Percentiles rank a stretch among this genome's conserved stretches.
Conservation (phyloP, 176 grass and related monocot species). For the Carex kokanica region DNA sequence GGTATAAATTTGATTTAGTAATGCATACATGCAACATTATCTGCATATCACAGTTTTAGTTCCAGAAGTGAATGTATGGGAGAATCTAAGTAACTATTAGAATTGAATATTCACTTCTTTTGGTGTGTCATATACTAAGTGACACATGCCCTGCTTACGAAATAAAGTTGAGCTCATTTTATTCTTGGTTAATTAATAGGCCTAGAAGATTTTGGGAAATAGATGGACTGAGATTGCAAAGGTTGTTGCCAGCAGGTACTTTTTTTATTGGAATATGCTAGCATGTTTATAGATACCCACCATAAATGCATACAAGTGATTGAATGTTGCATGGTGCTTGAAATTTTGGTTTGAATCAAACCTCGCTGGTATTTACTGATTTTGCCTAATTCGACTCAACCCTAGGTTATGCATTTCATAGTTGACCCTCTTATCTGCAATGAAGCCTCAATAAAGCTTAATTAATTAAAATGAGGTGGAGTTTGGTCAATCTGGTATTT, state of each 20-base stretch:
- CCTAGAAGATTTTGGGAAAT: conserved; percentile 89
- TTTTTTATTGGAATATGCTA: conserved; percentile 7
- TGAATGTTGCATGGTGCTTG: not conserved
- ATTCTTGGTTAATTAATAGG: conserved; percentile 40
- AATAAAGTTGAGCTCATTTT: conserved; percentile 9
- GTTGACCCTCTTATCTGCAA: not conserved
- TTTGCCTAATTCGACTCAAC: not conserved
- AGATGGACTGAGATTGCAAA: conserved; percentile 99
- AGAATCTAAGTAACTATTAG: conserved; percentile 6
- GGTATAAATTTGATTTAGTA: conserved; percentile 52
- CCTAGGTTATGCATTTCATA: not conserved
- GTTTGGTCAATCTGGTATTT: no score
- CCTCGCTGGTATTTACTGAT: not conserved
- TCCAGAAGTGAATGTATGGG: not conserved
- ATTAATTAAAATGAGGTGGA: not conserved
- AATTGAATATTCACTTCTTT: not conserved
- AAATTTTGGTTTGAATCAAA: not conserved
- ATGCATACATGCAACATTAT: not conserved
- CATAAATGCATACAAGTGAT: not conserved
- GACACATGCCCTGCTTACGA: not conserved
- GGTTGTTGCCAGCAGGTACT: conserved; percentile 87
- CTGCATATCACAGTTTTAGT: conserved; percentile 12
- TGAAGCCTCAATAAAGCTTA: not conserved
- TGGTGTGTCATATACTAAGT: not conserved
- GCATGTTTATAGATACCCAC: not conserved